These are phyloP conservation scores for Brassica juncea DNA, from an alignment of 345 rosid species.

Conservation along the genomic window DNA sequence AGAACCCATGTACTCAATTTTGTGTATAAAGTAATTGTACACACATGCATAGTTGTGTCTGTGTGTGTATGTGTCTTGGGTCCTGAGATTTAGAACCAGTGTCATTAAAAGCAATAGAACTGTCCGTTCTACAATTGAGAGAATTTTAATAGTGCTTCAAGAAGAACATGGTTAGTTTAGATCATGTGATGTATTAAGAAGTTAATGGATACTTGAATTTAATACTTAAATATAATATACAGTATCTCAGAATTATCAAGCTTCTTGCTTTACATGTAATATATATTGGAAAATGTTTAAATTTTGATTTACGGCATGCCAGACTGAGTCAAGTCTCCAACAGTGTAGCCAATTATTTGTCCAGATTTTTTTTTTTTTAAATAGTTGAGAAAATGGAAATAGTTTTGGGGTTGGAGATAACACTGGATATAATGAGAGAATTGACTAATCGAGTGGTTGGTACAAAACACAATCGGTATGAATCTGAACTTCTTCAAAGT, in stretches of 20 bases:
- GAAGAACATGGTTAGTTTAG: not conserved
- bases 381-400: not conserved
- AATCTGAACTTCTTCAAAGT: constrained; percentile 35
- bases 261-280: not conserved
- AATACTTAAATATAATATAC: not conserved
- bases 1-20: too few relatives aligned
- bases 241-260: not conserved
- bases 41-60: not conserved
- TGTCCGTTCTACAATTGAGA: not conserved
- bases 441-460: constrained; percentile 28
- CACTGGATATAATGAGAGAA: constrained; percentile 23
- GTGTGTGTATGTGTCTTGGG: not conserved
- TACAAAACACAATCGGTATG: constrained; percentile 34
- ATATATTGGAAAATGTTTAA: not conserved
- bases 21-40: too few relatives aligned
- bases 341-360: constrained; percentile 32
- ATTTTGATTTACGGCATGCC: constrained; percentile 19
- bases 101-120: not conserved
- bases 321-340: constrained; percentile 25
- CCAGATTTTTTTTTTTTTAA: not conserved
- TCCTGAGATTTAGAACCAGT: not conserved
- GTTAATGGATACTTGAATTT: not conserved
- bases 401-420: not conserved
- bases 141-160: not conserved
- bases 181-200: not conserved